These are phyloP conservation scores for Gentiana macrophylla DNA, from an alignment of 257 asterid species.

Conservation along the genomic window DNA sequence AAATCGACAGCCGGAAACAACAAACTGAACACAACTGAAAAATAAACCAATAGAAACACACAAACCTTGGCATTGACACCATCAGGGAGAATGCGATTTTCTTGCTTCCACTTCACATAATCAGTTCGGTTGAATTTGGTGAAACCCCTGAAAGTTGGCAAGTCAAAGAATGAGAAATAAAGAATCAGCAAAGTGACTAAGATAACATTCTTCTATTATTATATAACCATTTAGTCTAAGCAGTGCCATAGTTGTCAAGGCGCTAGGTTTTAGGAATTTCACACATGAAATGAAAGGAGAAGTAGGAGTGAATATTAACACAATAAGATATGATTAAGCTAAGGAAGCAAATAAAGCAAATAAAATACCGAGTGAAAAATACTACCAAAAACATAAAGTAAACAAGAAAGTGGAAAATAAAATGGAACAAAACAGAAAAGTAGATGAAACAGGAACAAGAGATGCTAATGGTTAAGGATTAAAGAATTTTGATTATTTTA, in stretches of 20 bases:
- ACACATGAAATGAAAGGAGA: no score
- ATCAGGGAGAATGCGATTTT: slow-evolving; percentile 9
- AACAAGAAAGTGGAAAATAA: neutral
- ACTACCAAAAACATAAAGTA: neutral
- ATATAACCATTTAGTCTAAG: no score
- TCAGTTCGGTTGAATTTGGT: slow-evolving; percentile 14
- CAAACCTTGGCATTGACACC: slow-evolving; percentile 19
- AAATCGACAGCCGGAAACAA: neutral
- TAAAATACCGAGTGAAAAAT: neutral
- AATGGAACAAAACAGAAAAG: neutral
- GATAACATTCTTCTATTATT: neutral
- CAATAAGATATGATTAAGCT: neutral
- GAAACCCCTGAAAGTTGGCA: slow-evolving; percentile 9
- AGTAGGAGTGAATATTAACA: no score
- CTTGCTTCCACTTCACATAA: slow-evolving; percentile 12
- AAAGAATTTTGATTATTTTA: no score
- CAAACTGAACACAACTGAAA: neutral
- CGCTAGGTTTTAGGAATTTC: no score
- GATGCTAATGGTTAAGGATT: no score
- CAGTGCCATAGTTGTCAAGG: no score
- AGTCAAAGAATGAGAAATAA: neutral
- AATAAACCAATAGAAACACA: neutral
- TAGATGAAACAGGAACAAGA: neutral
- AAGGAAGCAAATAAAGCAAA: neutral
- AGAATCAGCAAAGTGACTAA: neutral